Evolutionary conservation across 2,329 filamentous ascomycete genomes (phyloP).

Genomic region (Raffaelea arxii): DNA sequence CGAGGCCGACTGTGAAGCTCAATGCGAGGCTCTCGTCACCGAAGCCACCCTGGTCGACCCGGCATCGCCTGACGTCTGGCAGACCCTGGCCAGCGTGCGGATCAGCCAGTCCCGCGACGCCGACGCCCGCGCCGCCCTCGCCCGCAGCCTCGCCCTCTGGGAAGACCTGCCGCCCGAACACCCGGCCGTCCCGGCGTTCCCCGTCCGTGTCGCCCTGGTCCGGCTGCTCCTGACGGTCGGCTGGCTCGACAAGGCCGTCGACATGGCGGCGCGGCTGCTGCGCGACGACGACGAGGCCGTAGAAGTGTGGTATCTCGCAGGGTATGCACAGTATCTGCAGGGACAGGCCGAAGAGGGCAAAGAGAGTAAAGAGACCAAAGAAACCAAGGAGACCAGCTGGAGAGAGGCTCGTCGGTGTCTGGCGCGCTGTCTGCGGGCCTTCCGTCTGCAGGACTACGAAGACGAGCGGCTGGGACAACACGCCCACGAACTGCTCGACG

Average conservation of each 20-base stretch:
- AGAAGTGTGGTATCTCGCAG: slow-evolving; percentile 93
- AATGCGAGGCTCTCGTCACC: slow-evolving; percentile 81
- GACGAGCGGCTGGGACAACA: slow-evolving; percentile 70
- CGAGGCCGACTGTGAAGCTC: slow-evolving; percentile 82
- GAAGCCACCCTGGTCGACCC: slow-evolving; percentile 83
- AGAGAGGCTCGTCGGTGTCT: slow-evolving; percentile 75
- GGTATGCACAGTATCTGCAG: slow-evolving; percentile 79
- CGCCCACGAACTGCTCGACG: slow-evolving; percentile 57
- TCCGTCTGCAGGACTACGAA: slow-evolving; percentile 70
- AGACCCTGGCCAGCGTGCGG: slow-evolving; percentile 86
- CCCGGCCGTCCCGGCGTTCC: slow-evolving; percentile 70
- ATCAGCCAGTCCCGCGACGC: slow-evolving; percentile 75
- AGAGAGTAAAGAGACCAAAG: slow-evolving; percentile 17
- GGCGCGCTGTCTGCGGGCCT: slow-evolving; percentile 71
- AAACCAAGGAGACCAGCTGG: slow-evolving; percentile 53
- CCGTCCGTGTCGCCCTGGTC: slow-evolving; percentile 72
- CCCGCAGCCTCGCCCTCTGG: slow-evolving; percentile 75
- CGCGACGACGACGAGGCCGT: slow-evolving; percentile 88
- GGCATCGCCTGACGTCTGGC: slow-evolving; percentile 76
- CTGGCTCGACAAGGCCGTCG: slow-evolving; percentile 74
- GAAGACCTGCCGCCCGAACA: slow-evolving; percentile 65
- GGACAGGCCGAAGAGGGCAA: slow-evolving; percentile 50
- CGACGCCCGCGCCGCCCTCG: slow-evolving; percentile 72
- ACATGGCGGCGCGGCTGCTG: slow-evolving; percentile 75
- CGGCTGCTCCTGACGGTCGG: slow-evolving; percentile 83